These are phyloP conservation scores for Fusarium nanum DNA, from an alignment of 2,329 filamentous ascomycete species.

Conservation along the genomic window DNA sequence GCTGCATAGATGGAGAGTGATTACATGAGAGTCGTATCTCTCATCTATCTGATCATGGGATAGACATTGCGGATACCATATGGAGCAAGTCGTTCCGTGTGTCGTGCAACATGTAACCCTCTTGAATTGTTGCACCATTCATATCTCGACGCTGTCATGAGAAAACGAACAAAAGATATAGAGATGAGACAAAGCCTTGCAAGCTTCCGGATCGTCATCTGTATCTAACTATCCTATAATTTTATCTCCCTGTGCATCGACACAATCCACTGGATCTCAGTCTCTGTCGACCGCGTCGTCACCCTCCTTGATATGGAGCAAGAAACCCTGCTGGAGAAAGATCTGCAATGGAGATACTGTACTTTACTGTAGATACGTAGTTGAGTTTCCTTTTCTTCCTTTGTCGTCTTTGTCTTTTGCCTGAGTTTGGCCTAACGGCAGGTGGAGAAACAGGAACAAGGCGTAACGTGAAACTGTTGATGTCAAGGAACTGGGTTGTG, in stretches of 20 bases:
- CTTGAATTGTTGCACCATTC: conserved; percentile 1
- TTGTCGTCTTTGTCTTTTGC: background rate
- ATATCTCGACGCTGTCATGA: background rate
- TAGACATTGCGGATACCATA: background rate
- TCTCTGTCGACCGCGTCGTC: conserved; percentile 20
- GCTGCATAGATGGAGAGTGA: background rate
- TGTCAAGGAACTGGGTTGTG: conserved; percentile 19
- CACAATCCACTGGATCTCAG: conserved; percentile 16
- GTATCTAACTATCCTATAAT: conserved; percentile 2
- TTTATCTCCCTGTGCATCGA: background rate
- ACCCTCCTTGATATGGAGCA: conserved; percentile 7
- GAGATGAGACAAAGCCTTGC: background rate
- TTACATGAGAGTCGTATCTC: background rate
- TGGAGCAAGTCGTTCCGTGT: background rate
- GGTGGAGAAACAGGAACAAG: conserved; percentile 23
- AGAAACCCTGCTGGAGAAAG: background rate
- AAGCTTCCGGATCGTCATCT: background rate
- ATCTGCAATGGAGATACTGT: conserved; percentile 14
- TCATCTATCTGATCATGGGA: background rate
- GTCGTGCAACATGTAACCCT: background rate
- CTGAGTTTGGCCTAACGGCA: background rate
- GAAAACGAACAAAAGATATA: background rate
- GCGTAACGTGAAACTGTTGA: conserved; percentile 28
- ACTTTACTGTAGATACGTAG: background rate
- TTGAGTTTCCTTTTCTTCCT: background rate